Evolutionary conservation across 306 rosid genomes (phyloP), one percentile per base, ranked within the genome.

Genomic region (Vigna angularis): DNA sequence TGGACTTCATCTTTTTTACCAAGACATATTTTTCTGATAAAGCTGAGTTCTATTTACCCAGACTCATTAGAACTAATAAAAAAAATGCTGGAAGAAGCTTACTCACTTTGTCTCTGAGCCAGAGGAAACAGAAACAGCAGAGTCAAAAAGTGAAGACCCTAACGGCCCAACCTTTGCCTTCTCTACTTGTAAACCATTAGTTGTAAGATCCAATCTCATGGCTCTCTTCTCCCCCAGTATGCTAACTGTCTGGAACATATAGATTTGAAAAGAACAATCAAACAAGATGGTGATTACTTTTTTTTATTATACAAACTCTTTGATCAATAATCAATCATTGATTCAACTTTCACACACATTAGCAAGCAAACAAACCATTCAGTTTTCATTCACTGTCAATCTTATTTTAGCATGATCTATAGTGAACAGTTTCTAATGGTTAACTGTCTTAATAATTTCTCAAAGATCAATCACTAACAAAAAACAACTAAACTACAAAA

Each of bases 141-240:
- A 93, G 88, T 95, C 99, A 77, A 95, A 93, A 79, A 91, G 97
- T 63, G 82, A 74, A 45, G 92, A 88, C 63, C 94, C 99, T 7
- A 95, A 83, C 70, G 99, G 99, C 76, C 99, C 99, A 48, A 95
- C 98, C 91, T 90, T 93, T 77, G 99, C 97, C 80, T 91, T 95
- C 80, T 89, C 86, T 74, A 93, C 90, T 24, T 40, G 75, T 28
- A 86, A 47, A 65, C 91, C 93, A 16, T 88, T 82, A 72, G 38
- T 75, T 4, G 93, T 85, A 78, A 95, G 96, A 88, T 93, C 99
- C 86, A 95, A 75, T 83, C 91, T 88, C 84, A 84, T 76, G 73
- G 89, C 73, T 77, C 90, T 89, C 84, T 86, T 93, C 47, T 76
- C 83, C 58, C 92, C 93, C 63, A 86, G 20, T 59, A 95, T 63